Percentiles rank a stretch among this genome's conserved stretches.
Evolutionary conservation across 192 early-diverging fungal genomes (phyloP).

Genomic region (Backusella westeae): DNA sequence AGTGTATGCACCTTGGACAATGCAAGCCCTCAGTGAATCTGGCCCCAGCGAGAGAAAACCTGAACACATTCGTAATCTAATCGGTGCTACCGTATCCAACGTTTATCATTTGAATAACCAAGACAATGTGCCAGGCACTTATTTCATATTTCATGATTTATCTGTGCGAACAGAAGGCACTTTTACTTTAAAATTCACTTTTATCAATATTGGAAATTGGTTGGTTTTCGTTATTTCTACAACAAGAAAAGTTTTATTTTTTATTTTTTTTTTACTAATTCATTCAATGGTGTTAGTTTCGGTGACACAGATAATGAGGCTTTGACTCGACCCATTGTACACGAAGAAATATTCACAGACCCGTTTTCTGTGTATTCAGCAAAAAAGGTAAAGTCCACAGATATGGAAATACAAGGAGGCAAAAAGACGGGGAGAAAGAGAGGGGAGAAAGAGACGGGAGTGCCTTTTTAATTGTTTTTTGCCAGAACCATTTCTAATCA

Average conservation of each 20-base stretch:
- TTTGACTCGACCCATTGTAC: conserved; percentile 39
- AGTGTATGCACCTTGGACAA: conserved; percentile 41
- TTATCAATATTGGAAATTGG: conserved; percentile 50
- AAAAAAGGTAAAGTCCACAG: conserved; percentile 45
- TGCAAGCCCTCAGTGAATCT: not conserved
- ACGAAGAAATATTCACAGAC: conserved; percentile 53
- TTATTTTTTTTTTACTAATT: not conserved
- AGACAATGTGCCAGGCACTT: conserved; percentile 56
- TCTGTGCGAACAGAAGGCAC: conserved; percentile 68
- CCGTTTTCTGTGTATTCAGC: conserved; percentile 74
- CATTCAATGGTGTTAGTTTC: not conserved
- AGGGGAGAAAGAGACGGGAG: not conserved
- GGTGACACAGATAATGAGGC: not conserved
- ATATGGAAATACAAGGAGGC: not conserved
- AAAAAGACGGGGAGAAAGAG: not conserved
- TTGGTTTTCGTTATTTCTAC: not conserved
- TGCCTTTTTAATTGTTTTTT: not conserved
- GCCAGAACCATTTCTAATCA: not conserved
- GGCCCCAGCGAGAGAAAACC: conserved; percentile 23
- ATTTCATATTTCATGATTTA: conserved; percentile 73
- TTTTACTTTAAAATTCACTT: conserved; percentile 63
- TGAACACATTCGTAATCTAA: conserved; percentile 52
- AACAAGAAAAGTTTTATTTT: conserved; percentile 18
- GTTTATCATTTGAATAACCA: conserved; percentile 47
- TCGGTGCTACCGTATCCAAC: conserved; percentile 53